Conservation (phyloP, 2,329 filamentous ascomycete species). For the Thelonectria blattea region DNA sequence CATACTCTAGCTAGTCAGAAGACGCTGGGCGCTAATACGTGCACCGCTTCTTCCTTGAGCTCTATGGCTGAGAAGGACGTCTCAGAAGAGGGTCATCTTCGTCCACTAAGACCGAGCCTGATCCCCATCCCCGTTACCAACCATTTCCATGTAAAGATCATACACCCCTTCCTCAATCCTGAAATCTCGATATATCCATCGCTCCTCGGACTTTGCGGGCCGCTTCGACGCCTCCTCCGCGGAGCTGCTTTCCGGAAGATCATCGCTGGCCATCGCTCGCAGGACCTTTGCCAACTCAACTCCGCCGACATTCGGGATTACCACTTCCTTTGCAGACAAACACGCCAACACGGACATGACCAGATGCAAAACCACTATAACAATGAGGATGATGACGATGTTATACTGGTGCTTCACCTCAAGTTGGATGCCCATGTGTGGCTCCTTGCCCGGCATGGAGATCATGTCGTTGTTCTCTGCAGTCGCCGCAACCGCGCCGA, state of each 20-base stretch:
- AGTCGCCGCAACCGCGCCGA: conserved; percentile 44
- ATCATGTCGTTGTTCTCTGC: conserved; percentile 41
- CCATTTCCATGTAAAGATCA: conserved; percentile 5
- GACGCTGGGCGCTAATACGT: too few relatives aligned
- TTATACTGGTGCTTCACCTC: conserved; percentile 42
- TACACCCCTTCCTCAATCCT: conserved; percentile 1
- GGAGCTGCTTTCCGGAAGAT: background rate
- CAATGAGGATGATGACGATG: background rate
- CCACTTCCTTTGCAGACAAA: background rate
- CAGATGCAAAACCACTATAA: background rate
- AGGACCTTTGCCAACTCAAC: conserved; percentile 6
- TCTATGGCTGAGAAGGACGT: too few relatives aligned
- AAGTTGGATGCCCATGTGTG: conserved; percentile 41
- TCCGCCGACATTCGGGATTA: background rate
- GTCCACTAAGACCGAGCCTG: too few relatives aligned
- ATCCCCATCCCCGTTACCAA: too few relatives aligned
- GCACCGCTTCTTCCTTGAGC: too few relatives aligned
- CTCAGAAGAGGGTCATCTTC: too few relatives aligned
- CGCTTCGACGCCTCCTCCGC: background rate
- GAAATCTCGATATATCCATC: conserved; percentile 4
- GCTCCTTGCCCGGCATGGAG: conserved; percentile 37
- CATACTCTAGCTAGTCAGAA: too few relatives aligned
- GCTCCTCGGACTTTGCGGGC: background rate
- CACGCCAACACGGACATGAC: background rate
- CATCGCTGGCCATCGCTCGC: conserved; percentile 5